Conservation (phyloP, 2,329 filamentous ascomycete species). For the Sphaerulina populicola region DNA sequence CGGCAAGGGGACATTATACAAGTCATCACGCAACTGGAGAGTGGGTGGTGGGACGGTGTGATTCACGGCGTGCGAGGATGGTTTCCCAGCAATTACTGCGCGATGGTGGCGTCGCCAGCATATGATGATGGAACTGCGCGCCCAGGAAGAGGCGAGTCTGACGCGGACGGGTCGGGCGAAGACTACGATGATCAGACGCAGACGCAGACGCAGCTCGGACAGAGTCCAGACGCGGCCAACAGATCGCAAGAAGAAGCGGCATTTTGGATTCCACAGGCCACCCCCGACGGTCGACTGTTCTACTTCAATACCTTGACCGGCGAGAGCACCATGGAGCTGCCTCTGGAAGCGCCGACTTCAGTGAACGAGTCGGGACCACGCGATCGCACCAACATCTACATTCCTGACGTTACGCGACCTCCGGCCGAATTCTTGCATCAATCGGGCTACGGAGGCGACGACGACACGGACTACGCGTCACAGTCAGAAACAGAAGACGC, state of each 20-base stretch:
- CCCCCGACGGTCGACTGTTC: slow-evolving; percentile 81
- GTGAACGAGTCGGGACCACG: slow-evolving; percentile 73
- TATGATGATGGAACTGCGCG: slow-evolving; percentile 60
- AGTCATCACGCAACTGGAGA: slow-evolving; percentile 95
- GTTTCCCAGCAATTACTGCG: slow-evolving; percentile 99
- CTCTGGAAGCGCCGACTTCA: slow-evolving; percentile 79
- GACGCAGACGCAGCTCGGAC: slow-evolving; percentile 42
- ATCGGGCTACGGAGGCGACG: slow-evolving; percentile 58
- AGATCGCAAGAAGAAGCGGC: slow-evolving; percentile 68
- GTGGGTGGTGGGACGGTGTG: slow-evolving; percentile 98
- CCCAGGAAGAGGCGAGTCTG: slow-evolving; percentile 39
- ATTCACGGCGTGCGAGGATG: slow-evolving; percentile 94
- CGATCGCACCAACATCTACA: slow-evolving; percentile 77
- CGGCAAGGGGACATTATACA: slow-evolving; percentile 95
- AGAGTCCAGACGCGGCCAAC: slow-evolving; percentile 28
- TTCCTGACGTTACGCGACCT: slow-evolving; percentile 82
- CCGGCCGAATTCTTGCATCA: slow-evolving; percentile 91
- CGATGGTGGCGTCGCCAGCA: slow-evolving; percentile 68
- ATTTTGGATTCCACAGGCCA: slow-evolving; percentile 98
- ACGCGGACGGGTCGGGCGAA: slow-evolving; percentile 54
- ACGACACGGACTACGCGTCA: slow-evolving; percentile 90
- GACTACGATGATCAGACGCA: slow-evolving; percentile 47
- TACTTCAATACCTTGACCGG: slow-evolving; percentile 98
- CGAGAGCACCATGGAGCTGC: slow-evolving; percentile 87
- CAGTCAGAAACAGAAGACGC: slow-evolving; percentile 73